Evolutionary conservation across 2,329 filamentous ascomycete genomes (phyloP).

Genomic region (Ophiostoma himal-ulmi): DNA sequence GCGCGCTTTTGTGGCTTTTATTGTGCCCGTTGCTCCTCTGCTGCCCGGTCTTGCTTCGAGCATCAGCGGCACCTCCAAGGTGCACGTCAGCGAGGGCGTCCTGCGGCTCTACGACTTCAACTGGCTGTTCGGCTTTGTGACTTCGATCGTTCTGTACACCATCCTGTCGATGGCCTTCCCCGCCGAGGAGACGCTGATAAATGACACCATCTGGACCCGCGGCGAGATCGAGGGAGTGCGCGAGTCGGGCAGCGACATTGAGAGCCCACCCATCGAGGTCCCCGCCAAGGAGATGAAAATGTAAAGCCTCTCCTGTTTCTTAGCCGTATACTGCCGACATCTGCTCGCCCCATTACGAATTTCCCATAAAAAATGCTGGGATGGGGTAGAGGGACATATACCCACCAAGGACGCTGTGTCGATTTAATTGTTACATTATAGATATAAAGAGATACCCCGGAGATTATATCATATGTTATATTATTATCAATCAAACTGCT

Average conservation of each 20-base stretch:
- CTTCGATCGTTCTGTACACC: conserved; percentile 52
- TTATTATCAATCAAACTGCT: neutral
- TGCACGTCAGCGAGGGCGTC: conserved; percentile 37
- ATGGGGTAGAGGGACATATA: conserved; percentile 4
- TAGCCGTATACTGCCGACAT: neutral
- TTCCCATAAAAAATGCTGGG: neutral
- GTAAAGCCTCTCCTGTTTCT: neutral
- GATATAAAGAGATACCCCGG: conserved; percentile 1
- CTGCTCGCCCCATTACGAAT: conserved; percentile 11
- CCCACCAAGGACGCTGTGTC: neutral
- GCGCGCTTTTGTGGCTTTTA: conserved; percentile 28
- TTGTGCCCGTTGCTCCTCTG: conserved; percentile 31
- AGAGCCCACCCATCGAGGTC: conserved; percentile 20
- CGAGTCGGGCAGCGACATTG: conserved; percentile 26
- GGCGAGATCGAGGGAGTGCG: conserved; percentile 27
- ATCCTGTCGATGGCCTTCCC: conserved; percentile 45
- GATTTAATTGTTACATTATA: neutral
- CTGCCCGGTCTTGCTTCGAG: conserved; percentile 32
- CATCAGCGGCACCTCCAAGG: conserved; percentile 23
- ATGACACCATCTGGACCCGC: conserved; percentile 36
- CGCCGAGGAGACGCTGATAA: conserved; percentile 44
- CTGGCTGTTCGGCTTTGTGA: conserved; percentile 59
- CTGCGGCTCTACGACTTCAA: conserved; percentile 57
- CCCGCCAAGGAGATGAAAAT: conserved; percentile 18
- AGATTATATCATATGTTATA: neutral